phyloP scores from a whole-genome alignment of 257 asterid genomes.

The Ilex aquifolium region DNA sequence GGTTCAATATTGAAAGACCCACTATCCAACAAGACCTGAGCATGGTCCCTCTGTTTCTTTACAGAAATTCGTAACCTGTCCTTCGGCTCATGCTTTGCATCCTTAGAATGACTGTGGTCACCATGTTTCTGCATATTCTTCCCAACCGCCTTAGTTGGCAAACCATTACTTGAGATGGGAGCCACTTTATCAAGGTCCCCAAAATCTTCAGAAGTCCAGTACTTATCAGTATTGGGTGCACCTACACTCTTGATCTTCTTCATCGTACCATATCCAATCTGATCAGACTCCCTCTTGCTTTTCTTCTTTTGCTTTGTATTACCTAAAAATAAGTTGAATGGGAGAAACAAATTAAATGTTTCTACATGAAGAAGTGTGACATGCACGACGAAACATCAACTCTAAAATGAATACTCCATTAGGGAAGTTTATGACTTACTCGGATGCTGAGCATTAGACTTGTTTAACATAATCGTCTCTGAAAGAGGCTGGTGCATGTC shows the following conservation, averaged over 20 bases:
- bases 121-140: slow-evolving; percentile 34
- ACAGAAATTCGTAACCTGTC: slow-evolving; percentile 22
- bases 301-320: slow-evolving; percentile 46
- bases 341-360: slow-evolving; percentile 14
- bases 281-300: slow-evolving; percentile 41
- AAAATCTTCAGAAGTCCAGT: slow-evolving; percentile 20
- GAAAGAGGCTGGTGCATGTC: slow-evolving; percentile 38
- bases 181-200: slow-evolving; percentile 23
- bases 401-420: slow-evolving; percentile 28
- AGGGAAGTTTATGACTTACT: slow-evolving; percentile 14
- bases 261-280: slow-evolving; percentile 30
- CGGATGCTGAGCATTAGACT: slow-evolving; percentile 26
- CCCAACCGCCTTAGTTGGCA: slow-evolving; percentile 27
- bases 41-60: background rate
- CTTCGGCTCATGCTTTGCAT: slow-evolving; percentile 25
- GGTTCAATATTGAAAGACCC: slow-evolving; percentile 15
- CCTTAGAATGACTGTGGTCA: slow-evolving; percentile 20
- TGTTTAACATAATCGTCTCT: slow-evolving; percentile 29
- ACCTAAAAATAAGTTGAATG: slow-evolving; percentile 34
- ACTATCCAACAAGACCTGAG: background rate
- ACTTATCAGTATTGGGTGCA: slow-evolving; percentile 18
- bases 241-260: slow-evolving; percentile 37
- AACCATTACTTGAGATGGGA: slow-evolving; percentile 20
- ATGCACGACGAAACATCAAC: slow-evolving; percentile 15
- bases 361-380: slow-evolving; percentile 10